These are phyloP conservation scores for Elongisporangium undulatum DNA, from an alignment of 352 stramenopile genomes.

Conservation along the genomic window DNA sequence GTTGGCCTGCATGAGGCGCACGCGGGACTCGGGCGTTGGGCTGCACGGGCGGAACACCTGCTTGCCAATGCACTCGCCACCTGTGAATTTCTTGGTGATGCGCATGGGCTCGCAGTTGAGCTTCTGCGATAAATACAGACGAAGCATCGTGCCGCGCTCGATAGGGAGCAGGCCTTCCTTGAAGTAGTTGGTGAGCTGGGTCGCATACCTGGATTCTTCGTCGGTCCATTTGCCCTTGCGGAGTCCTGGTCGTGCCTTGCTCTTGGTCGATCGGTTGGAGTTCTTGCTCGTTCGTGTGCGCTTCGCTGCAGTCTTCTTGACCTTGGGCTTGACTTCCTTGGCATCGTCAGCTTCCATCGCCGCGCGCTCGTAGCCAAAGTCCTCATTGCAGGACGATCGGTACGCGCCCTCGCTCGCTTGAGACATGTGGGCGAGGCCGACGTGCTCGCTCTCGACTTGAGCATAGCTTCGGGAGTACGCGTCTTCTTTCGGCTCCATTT, in stretches of 20 bases:
- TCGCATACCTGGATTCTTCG: slow-evolving; percentile 72
- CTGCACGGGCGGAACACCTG: slow-evolving; percentile 80
- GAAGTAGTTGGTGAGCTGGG: slow-evolving; percentile 78
- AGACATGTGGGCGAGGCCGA: neutral
- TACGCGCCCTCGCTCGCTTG: neutral
- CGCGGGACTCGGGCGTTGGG: slow-evolving; percentile 55
- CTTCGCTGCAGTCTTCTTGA: slow-evolving; percentile 51
- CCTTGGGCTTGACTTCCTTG: slow-evolving; percentile 11
- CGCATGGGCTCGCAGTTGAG: slow-evolving; percentile 92
- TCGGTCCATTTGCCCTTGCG: slow-evolving; percentile 87
- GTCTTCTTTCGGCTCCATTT: slow-evolving; percentile 8
- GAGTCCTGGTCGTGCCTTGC: slow-evolving; percentile 79
- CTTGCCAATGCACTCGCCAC: slow-evolving; percentile 89
- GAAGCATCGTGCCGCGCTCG: slow-evolving; percentile 87
- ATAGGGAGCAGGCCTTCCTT: slow-evolving; percentile 80
- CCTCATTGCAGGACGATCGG: neutral
- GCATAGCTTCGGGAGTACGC: slow-evolving; percentile 8
- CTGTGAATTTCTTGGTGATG: slow-evolving; percentile 93
- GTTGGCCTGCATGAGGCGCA: slow-evolving; percentile 69
- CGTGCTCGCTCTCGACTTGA: slow-evolving; percentile 3
- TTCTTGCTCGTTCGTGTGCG: slow-evolving; percentile 51
- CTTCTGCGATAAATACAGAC: slow-evolving; percentile 88
- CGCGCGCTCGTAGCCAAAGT: neutral
- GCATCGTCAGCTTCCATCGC: slow-evolving; percentile 5
- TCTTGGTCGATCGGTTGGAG: slow-evolving; percentile 70